Conservation (phyloP, 768 basidiomycete genomes). For the Termitomyces sp. region DNA sequence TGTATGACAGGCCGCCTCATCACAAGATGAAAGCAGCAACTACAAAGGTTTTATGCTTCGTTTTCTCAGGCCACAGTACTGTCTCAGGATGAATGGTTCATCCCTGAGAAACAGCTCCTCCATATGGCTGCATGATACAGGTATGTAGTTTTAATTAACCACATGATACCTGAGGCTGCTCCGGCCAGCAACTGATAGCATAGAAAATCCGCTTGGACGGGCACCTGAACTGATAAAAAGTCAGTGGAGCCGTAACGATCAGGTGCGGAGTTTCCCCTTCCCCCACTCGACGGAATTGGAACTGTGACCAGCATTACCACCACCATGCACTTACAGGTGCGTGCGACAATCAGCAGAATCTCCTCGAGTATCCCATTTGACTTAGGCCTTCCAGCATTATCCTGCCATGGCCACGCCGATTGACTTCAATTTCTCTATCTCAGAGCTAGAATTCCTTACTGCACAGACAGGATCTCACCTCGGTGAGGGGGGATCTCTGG, state of each 20-base stretch:
- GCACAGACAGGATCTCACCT: neutral
- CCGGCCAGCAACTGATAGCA: neutral
- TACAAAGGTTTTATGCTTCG: neutral
- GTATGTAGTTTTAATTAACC: neutral
- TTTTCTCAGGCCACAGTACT: neutral
- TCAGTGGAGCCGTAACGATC: neutral
- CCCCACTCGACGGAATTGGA: neutral
- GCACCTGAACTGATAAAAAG: neutral
- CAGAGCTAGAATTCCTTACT: neutral
- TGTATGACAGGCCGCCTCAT: neutral
- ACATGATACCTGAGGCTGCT: neutral
- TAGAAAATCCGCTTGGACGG: neutral
- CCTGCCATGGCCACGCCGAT: neutral
- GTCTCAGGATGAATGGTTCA: neutral
- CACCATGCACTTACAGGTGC: neutral
- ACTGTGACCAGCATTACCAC: neutral
- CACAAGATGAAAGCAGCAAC: neutral
- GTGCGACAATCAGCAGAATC: neutral
- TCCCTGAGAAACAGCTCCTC: neutral
- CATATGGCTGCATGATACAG: neutral
- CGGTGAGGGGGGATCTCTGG: neutral
- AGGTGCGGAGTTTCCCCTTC: neutral
- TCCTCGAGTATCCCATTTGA: neutral
- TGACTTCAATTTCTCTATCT: neutral
- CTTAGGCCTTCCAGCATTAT: neutral